These are phyloP conservation scores for Tylopilus felleus DNA, from an alignment of 768 basidiomycete genomes.

Conservation along the genomic window DNA sequence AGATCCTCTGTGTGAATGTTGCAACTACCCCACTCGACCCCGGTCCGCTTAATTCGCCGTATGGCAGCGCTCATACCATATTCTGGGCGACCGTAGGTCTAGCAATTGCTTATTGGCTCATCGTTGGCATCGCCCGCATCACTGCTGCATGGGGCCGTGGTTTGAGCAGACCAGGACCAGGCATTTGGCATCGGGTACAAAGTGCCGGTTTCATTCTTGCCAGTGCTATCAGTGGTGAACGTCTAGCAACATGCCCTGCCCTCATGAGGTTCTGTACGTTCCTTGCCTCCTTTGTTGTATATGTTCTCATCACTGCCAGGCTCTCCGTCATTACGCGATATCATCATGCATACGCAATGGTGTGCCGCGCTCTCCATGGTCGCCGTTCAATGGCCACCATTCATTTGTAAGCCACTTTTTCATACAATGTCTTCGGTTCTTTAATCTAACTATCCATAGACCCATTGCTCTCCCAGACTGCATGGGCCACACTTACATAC, in stretches of 20 bases:
- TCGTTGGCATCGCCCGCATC: slow-evolving; percentile 78
- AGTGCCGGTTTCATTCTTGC: slow-evolving; percentile 86
- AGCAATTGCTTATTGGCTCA: slow-evolving; percentile 74
- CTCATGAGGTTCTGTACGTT: slow-evolving; percentile 83
- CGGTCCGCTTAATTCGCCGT: slow-evolving; percentile 48
- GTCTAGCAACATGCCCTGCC: slow-evolving; percentile 79
- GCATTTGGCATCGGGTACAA: slow-evolving; percentile 70
- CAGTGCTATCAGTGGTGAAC: slow-evolving; percentile 90
- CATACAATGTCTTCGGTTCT: slow-evolving; percentile 3
- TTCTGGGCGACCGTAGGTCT: slow-evolving; percentile 75
- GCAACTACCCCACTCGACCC: slow-evolving; percentile 73
- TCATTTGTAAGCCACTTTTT: slow-evolving; percentile 63
- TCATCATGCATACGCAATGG: slow-evolving; percentile 94
- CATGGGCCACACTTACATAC: slow-evolving; percentile 82
- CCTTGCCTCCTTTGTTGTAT: slow-evolving; percentile 8
- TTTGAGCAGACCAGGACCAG: slow-evolving; percentile 49
- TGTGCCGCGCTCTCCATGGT: slow-evolving; percentile 87
- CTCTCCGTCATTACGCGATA: slow-evolving; percentile 88
- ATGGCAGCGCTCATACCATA: slow-evolving; percentile 63
- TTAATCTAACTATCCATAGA: slow-evolving; percentile 45
- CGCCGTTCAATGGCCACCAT: slow-evolving; percentile 92
- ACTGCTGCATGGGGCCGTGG: slow-evolving; percentile 84
- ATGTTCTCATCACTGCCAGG: slow-evolving; percentile 42
- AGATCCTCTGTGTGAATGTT: slow-evolving; percentile 81
- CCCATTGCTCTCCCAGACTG: slow-evolving; percentile 82